A percentile compares a stretch with the other conserved stretches of the same genome.
phyloP scores from a whole-genome alignment of 495 filamentous ascomycete genomes.

The Daldinia grandis region DNA sequence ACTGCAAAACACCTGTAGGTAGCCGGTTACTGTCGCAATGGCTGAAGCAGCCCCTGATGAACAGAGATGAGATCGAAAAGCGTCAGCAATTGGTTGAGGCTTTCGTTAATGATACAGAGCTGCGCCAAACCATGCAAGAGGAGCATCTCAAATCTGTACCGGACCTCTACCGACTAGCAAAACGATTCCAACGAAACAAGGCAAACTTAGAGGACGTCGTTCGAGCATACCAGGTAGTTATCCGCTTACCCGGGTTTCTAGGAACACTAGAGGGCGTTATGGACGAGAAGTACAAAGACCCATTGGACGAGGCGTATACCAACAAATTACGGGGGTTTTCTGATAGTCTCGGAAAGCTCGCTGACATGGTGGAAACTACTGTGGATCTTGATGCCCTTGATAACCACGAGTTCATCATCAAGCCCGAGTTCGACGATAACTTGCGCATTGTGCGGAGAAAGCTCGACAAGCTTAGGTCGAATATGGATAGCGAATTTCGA shows the following conservation, averaged over 20 bases:
- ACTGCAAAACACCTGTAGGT: conserved; percentile 96
- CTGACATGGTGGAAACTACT: conserved; percentile 98
- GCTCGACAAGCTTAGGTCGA: conserved; percentile 81
- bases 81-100: conserved; percentile 95
- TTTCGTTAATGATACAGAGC: conserved; percentile 90
- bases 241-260: conserved; percentile 89
- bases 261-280: conserved; percentile 89
- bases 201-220: conserved; percentile 97
- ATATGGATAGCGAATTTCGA: conserved; percentile 86
- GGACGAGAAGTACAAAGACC: conserved; percentile 91
- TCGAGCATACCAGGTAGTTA: conserved; percentile 90
- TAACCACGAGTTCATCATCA: conserved; percentile 98
- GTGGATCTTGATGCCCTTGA: conserved; percentile 96
- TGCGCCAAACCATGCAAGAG: conserved; percentile 97
- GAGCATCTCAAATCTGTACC: conserved; percentile 94
- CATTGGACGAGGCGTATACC: conserved; percentile 88
- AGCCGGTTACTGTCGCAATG: conserved; percentile 92
- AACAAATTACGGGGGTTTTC: conserved; percentile 78
- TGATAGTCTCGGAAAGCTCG: conserved; percentile 82
- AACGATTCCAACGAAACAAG: conserved; percentile 90
- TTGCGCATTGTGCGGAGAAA: conserved; percentile 87
- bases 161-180: conserved; percentile 91
- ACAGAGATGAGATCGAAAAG: conserved; percentile 84
- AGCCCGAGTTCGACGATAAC: conserved; percentile 95
- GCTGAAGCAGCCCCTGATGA: conserved; percentile 98